Evolutionary conservation across 306 rosid genomes (phyloP).

Genomic region (Fagus sylvatica): DNA sequence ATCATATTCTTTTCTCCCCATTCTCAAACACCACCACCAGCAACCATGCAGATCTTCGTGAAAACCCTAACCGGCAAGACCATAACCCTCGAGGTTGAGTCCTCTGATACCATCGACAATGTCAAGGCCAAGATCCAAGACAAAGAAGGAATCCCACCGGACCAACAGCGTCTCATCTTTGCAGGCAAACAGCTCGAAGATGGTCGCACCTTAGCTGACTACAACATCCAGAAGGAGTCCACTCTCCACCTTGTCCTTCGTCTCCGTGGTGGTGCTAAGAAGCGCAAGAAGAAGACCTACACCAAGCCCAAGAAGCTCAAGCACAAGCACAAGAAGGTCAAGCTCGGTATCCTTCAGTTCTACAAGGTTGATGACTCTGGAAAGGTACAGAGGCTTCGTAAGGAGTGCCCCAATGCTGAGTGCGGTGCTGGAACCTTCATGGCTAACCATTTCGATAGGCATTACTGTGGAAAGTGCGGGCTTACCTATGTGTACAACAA

Average conservation of each 20-base stretch:
- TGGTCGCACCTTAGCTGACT: conserved; percentile 35
- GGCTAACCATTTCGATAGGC: conserved; percentile 43
- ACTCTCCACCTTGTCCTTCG: conserved; percentile 36
- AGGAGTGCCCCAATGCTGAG: conserved; percentile 36
- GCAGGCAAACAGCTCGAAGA: conserved; percentile 44
- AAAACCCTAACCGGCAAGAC: conserved; percentile 46
- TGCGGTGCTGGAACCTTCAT: conserved; percentile 40
- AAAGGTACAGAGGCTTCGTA: conserved; percentile 33
- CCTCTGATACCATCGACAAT: conserved; percentile 38
- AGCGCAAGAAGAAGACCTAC: conserved; percentile 45
- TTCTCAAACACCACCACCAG: background rate
- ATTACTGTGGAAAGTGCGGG: conserved; percentile 41
- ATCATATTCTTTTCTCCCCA: background rate
- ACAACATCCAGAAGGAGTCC: conserved; percentile 41
- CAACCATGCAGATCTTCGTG: conserved; percentile 42
- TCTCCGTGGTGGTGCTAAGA: conserved; percentile 35
- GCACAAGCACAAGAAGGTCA: conserved; percentile 49
- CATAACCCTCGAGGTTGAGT: conserved; percentile 39
- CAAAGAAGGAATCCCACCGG: conserved; percentile 37
- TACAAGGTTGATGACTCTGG: conserved; percentile 37
- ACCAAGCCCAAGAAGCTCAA: conserved; percentile 42
- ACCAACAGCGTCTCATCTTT: conserved; percentile 39
- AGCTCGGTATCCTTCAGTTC: conserved; percentile 38
- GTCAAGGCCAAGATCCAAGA: conserved; percentile 41
- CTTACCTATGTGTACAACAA: conserved; percentile 38